Evolutionary conservation across 345 rosid species (phyloP).

Genomic region (Populus nigra): DNA sequence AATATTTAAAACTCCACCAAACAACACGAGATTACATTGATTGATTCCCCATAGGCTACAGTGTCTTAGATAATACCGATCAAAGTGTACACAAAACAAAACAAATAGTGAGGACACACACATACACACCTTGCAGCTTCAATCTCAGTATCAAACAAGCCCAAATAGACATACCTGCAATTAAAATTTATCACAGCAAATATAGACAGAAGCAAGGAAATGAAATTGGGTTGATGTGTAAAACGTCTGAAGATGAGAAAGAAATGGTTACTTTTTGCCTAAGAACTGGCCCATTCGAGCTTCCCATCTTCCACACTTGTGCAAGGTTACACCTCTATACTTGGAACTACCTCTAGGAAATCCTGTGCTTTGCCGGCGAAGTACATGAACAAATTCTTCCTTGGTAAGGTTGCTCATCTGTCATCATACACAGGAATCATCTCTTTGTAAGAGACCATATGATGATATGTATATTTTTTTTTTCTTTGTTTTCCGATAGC

Average conservation of each 20-base stretch:
- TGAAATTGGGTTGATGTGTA: no score
- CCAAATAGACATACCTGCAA: constrained; percentile 81
- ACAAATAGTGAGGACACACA: background rate
- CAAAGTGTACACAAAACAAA: background rate
- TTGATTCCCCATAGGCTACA: background rate
- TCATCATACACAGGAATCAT: constrained; percentile 20
- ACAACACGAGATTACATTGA: background rate
- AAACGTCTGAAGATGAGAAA: background rate
- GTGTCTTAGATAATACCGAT: background rate
- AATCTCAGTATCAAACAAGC: constrained; percentile 86
- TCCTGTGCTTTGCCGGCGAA: constrained; percentile 95
- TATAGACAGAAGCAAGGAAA: background rate
- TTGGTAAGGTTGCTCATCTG: constrained; percentile 87
- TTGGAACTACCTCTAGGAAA: constrained; percentile 95
- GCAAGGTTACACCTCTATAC: constrained; percentile 95
- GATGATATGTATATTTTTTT: background rate
- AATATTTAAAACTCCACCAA: constrained; percentile 3
- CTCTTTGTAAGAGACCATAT: constrained; percentile 12
- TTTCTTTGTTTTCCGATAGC: constrained; percentile 6
- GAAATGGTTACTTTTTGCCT: constrained; percentile 68
- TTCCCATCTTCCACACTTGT: constrained; percentile 99
- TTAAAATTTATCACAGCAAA: background rate
- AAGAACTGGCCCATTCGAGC: constrained; percentile 94
- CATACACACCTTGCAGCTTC: constrained; percentile 80
- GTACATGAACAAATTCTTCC: constrained; percentile 94